Conservation (phyloP, 768 basidiomycete genomes). For the Crucibulum laeve region DNA sequence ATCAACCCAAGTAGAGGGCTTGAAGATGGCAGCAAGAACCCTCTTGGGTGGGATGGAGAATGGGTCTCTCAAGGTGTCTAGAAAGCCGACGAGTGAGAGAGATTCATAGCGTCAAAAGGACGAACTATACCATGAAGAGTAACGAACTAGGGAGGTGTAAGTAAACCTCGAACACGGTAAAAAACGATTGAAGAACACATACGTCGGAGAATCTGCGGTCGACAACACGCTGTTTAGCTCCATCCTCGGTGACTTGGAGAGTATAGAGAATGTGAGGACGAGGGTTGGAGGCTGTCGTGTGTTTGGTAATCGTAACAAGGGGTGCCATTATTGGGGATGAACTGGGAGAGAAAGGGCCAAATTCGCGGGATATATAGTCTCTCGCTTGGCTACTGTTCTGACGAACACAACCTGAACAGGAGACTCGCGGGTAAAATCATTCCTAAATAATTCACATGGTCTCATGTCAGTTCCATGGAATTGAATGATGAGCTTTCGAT, state of each 20-base stretch:
- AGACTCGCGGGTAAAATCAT: background rate
- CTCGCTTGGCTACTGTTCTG: background rate
- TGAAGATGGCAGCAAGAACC: slow-evolving; percentile 40
- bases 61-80: slow-evolving; percentile 31
- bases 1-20: slow-evolving; percentile 51
- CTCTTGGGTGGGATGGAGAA: slow-evolving; percentile 47
- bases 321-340: background rate
- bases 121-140: slow-evolving; percentile 27
- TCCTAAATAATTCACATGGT: background rate
- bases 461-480: background rate
- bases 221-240: slow-evolving; percentile 18
- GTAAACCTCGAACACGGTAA: background rate
- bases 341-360: background rate
- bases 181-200: slow-evolving; percentile 1
- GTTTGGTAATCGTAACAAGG: slow-evolving; percentile 25
- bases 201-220: slow-evolving; percentile 45
- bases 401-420: background rate
- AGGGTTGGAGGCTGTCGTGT: slow-evolving; percentile 43
- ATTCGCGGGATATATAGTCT: slow-evolving; percentile 6
- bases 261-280: slow-evolving; percentile 43
- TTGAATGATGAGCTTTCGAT: background rate
- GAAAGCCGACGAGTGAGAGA: background rate
- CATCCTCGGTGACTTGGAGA: slow-evolving; percentile 29
- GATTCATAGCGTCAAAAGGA: background rate
- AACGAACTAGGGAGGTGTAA: slow-evolving; percentile 20